Conservation (phyloP, 768 basidiomycete genomes). For the Nevesoporus exiguus region DNA sequence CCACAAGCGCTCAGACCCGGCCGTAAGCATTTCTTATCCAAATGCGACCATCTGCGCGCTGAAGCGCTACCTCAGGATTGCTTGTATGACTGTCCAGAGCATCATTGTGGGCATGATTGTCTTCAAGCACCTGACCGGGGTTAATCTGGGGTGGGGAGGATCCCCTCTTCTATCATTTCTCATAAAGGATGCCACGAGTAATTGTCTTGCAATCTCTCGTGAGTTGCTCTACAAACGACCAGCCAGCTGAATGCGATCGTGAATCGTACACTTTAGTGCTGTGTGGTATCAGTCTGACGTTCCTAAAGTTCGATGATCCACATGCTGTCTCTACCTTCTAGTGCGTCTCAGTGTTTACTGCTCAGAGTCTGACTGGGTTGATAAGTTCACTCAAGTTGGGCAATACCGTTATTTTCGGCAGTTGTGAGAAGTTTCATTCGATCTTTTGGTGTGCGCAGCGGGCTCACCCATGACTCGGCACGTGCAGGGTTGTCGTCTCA, state of each 20-base stretch:
- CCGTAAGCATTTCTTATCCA: constrained; percentile 20
- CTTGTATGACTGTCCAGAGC: constrained; percentile 33
- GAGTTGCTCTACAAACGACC: background rate
- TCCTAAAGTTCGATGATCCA: background rate
- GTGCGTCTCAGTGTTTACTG: background rate
- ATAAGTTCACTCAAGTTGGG: constrained; percentile 13
- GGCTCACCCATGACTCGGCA: background rate
- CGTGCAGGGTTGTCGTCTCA: constrained; percentile 22
- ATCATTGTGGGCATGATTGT: constrained; percentile 39
- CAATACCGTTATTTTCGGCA: constrained; percentile 9
- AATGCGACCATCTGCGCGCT: background rate
- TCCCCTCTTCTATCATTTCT: constrained; percentile 40
- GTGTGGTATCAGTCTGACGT: background rate
- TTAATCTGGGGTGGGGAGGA: constrained; percentile 40
- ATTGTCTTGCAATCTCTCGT: constrained; percentile 42
- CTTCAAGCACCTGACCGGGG: constrained; percentile 34
- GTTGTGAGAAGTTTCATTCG: constrained; percentile 12
- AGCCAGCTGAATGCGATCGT: background rate
- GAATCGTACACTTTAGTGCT: constrained; percentile 1
- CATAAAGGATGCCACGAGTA: constrained; percentile 45
- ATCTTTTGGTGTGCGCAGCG: background rate
- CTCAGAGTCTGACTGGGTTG: background rate
- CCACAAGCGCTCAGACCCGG: background rate
- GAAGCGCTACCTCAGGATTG: constrained; percentile 3
- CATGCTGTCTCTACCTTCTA: background rate